Base-by-base conservation (phyloP, 352 stramenopile species). In the Pythium scleroteichum region DNA sequence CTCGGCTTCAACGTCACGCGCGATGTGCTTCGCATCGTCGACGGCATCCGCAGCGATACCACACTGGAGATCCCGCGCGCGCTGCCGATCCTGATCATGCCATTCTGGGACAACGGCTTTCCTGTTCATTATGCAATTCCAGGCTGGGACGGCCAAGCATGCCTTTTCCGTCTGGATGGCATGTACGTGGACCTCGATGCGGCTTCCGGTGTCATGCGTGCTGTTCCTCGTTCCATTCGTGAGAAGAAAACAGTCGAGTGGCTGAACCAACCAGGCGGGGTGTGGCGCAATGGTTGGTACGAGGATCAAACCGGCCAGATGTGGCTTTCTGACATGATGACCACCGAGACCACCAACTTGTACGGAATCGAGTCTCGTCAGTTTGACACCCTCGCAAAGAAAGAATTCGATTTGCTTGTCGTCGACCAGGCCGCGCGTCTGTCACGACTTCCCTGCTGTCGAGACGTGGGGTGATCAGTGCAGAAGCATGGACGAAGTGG, bases 281-380 rank as follows among this genome's bases (percentile, higher is more conserved):
- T 56, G 39, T 77, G 73, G 73, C 46, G 60, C 3, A 77, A 82
- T 45, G 70, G 68, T 0, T 79, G 73, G 68, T 75, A 71, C 52
- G 62, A 68, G n/a, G 61, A 69, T 24, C 9, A 12, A 0, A 12
- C 24, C 1, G 62, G 59, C 0, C n/a, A 50, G 19, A 56, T 48
- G 5, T 80, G 62, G 69, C 49, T 47, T 27, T 59, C 52, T 3
- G 52, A 75, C 22, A 56, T 77, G 38, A 62, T 68, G 20, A 69
- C 58, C 12, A 50, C 53, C 0, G 29, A 66, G 3, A 1, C 19
- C 1, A 27, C 27, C 1, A 54, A 50, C 16, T 0, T 10, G 33
- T 67, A 61, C 40, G 69, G 53, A 13, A 32, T 64, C 22, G 0
- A 32, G 16, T 3, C 19, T 6, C 45, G 62, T 19, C 59, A 68